Conservation (phyloP, 2,329 filamentous ascomycete genomes). For the Pestalotiopsis fici region DNA sequence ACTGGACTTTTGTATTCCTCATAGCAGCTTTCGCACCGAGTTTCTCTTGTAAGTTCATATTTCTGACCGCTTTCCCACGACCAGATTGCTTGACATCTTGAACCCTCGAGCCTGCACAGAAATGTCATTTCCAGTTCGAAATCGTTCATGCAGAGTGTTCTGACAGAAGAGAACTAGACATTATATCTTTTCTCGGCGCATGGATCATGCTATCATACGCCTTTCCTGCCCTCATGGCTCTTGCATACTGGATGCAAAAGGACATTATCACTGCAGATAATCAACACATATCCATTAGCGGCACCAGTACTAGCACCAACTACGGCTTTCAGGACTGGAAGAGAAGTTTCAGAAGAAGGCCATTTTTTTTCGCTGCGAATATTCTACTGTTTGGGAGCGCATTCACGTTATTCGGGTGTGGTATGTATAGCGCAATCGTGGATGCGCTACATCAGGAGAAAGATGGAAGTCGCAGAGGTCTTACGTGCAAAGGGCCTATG, state of each 20-base stretch:
- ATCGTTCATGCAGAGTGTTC: too few species aligned
- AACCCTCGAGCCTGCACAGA: too few species aligned
- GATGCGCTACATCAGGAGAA: too few species aligned
- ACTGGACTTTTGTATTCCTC: conserved; percentile 59
- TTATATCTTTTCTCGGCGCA: conserved; percentile 51
- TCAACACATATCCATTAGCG: conserved; percentile 19
- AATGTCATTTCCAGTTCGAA: too few species aligned
- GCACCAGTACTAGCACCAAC: conserved; percentile 19
- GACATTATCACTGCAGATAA: conserved; percentile 31
- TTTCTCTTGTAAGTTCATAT: conserved; percentile 25
- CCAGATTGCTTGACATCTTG: too few species aligned
- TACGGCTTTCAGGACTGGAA: conserved; percentile 18
- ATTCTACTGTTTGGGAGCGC: conserved; percentile 24
- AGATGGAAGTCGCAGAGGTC: too few species aligned
- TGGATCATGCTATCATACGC: conserved; percentile 59
- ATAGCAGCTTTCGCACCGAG: conserved; percentile 56
- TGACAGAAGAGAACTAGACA: conserved; percentile 27
- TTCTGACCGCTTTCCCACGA: too few species aligned
- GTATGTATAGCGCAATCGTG: too few species aligned
- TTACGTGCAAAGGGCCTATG: too few species aligned
- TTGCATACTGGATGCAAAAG: conserved; percentile 46
- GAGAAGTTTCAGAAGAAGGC: conserved; percentile 22
- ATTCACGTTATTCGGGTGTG: too few species aligned
- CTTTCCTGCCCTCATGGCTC: conserved; percentile 51
- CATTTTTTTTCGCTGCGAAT: conserved; percentile 21